Conservation (phyloP, 176 grass and related monocot species). For the Hordeum vulgare region DNA sequence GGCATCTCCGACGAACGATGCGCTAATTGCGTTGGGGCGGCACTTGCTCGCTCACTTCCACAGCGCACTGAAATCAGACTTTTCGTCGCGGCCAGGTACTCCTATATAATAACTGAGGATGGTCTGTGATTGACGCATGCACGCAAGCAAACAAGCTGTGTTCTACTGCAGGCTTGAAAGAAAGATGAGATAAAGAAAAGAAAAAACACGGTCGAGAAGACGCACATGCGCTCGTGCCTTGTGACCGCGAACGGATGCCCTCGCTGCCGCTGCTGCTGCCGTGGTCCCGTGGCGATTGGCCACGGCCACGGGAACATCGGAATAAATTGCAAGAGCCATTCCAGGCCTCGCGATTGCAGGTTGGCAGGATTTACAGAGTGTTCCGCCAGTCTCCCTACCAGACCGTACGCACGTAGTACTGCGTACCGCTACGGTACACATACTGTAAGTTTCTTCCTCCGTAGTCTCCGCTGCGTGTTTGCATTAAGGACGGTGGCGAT, state of each 20-base stretch:
- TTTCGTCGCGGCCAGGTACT: background rate
- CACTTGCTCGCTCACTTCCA: no score
- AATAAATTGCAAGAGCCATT: slow-evolving; percentile 45
- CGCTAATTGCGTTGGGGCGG: background rate
- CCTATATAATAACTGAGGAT: background rate
- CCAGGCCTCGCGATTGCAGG: slow-evolving; percentile 23
- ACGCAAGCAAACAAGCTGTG: background rate
- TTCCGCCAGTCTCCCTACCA: background rate
- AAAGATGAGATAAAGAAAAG: background rate
- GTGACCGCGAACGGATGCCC: slow-evolving; percentile 11
- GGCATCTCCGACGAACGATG: background rate
- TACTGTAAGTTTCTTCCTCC: background rate
- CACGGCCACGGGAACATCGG: slow-evolving; percentile 5
- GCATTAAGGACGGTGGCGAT: background rate
- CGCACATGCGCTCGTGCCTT: background rate
- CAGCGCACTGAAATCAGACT: background rate
- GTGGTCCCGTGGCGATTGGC: slow-evolving; percentile 20
- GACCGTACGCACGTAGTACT: background rate
- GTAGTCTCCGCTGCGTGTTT: background rate
- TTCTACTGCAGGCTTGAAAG: background rate
- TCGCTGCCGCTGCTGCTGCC: background rate
- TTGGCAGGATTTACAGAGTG: slow-evolving; percentile 39
- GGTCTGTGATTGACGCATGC: no score
- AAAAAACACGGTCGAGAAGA: background rate
- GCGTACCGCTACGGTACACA: no score